These are phyloP conservation scores for Aciculosporium take DNA, from an alignment of 2,329 filamentous ascomycete genomes.

Conservation along the genomic window DNA sequence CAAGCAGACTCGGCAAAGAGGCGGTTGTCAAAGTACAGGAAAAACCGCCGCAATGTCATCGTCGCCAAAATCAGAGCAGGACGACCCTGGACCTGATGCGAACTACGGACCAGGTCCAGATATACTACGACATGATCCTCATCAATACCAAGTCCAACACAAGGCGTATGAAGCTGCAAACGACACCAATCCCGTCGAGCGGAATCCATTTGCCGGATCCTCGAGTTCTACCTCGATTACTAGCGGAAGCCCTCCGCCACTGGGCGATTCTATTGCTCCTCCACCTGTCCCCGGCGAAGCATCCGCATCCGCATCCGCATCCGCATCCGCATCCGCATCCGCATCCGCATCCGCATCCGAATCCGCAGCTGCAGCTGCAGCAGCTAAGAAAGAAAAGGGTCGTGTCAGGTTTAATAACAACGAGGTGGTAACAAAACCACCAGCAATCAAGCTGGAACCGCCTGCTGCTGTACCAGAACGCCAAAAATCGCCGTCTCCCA, in stretches of 20 bases:
- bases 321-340: background rate
- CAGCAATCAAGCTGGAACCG: slow-evolving; percentile 7
- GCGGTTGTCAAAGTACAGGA: background rate
- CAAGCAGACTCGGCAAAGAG: background rate
- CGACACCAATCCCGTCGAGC: background rate
- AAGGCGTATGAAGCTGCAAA: background rate
- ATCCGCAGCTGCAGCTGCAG: slow-evolving; percentile 2
- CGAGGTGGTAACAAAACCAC: slow-evolving; percentile 20
- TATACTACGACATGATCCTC: background rate
- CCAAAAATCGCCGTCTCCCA: slow-evolving; percentile 10
- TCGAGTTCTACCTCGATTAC: background rate
- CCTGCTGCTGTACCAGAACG: background rate
- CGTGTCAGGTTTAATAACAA: slow-evolving; percentile 35
- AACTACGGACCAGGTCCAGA: background rate
- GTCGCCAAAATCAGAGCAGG: slow-evolving; percentile 3
- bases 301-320: background rate
- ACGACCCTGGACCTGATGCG: background rate
- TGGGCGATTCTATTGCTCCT: background rate
- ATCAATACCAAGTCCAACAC: background rate
- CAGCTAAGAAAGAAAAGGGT: slow-evolving; percentile 28
- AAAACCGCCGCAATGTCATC: slow-evolving; percentile 3
- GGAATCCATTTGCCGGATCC: background rate
- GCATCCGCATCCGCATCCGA: background rate
- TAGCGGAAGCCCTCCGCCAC: background rate
- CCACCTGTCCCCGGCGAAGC: background rate